These are phyloP conservation scores for Saccharomyces pastorianus DNA, from an alignment of 1,139 yeast genomes.

Conservation along the genomic window DNA sequence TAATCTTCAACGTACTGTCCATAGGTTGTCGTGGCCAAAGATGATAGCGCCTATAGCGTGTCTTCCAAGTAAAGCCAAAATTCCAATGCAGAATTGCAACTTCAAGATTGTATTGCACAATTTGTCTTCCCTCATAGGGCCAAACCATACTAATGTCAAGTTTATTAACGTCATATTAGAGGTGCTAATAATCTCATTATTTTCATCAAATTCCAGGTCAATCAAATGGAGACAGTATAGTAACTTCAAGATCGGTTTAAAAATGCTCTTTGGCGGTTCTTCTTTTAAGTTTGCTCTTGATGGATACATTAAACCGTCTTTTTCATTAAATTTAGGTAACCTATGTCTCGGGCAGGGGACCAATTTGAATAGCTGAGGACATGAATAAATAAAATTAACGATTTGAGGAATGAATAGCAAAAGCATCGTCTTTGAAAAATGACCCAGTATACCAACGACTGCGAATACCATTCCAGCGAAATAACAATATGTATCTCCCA, in stretches of 20 bases:
- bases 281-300: constrained; percentile 44
- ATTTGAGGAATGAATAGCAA: constrained; percentile 86
- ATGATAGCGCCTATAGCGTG: constrained; percentile 81
- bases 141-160: constrained; percentile 71
- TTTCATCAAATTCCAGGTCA: constrained; percentile 30
- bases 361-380: constrained; percentile 78
- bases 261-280: constrained; percentile 32
- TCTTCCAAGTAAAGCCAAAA: constrained; percentile 59
- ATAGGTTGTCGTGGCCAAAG: constrained; percentile 81
- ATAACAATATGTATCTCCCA: constrained; percentile 96
- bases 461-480: constrained; percentile 99
- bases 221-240: constrained; percentile 40
- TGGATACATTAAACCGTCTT: constrained; percentile 72
- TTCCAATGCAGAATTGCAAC: constrained; percentile 59
- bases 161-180: constrained; percentile 86
- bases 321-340: constrained; percentile 63
- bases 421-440: constrained; percentile 85
- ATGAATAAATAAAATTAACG: constrained; percentile 76
- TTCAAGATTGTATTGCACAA: constrained; percentile 53
- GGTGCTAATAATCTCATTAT: constrained; percentile 35
- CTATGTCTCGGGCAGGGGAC: constrained; percentile 96
- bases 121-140: constrained; percentile 79
- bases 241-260: constrained; percentile 31
- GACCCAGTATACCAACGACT: constrained; percentile 91
- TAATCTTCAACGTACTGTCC: constrained; percentile 20